A percentile compares a stretch with the other conserved stretches of the same genome.
These are phyloP conservation scores for Aspergillus quadrilineatus DNA, from an alignment of 2,329 filamentous ascomycete genomes.

Conservation along the genomic window DNA sequence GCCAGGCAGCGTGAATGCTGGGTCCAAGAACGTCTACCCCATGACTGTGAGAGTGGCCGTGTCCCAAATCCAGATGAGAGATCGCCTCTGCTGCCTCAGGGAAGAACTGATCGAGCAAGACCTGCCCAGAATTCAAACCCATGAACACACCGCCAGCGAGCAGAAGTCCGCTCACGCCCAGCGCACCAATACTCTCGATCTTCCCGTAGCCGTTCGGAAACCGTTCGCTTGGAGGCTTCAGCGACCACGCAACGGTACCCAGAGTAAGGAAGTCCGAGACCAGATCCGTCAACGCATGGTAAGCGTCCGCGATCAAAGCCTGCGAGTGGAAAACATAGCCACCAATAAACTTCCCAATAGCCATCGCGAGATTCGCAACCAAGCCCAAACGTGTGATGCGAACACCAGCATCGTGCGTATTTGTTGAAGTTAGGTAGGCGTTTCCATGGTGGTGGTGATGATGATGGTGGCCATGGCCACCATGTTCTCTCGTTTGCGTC, in stretches of 20 bases:
- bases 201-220: constrained; percentile 96
- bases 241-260: constrained; percentile 88
- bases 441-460: constrained; percentile 79
- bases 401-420: constrained; percentile 90
- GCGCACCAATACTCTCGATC: constrained; percentile 89
- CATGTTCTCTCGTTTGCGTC: constrained; percentile 49
- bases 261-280: constrained; percentile 93
- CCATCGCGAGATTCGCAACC: constrained; percentile 90
- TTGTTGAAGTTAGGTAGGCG: constrained; percentile 73
- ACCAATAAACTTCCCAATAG: constrained; percentile 84
- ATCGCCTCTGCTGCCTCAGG: constrained; percentile 60
- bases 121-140: constrained; percentile 72
- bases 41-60: constrained; percentile 61
- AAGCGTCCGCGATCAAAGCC: constrained; percentile 86
- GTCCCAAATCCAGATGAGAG: constrained; percentile 45
- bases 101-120: constrained; percentile 71
- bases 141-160: constrained; percentile 89
- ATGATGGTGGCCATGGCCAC: constrained; percentile 50
- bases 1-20: constrained; percentile 91
- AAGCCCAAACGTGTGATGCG: constrained; percentile 88
- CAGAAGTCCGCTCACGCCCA: constrained; percentile 90
- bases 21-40: constrained; percentile 59
- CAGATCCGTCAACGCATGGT: constrained; percentile 92
- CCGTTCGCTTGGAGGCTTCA: constrained; percentile 75
- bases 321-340: constrained; percentile 95